These are phyloP conservation scores for Erythrophleum fordii DNA, from an alignment of 306 rosid species.

Conservation along the genomic window DNA sequence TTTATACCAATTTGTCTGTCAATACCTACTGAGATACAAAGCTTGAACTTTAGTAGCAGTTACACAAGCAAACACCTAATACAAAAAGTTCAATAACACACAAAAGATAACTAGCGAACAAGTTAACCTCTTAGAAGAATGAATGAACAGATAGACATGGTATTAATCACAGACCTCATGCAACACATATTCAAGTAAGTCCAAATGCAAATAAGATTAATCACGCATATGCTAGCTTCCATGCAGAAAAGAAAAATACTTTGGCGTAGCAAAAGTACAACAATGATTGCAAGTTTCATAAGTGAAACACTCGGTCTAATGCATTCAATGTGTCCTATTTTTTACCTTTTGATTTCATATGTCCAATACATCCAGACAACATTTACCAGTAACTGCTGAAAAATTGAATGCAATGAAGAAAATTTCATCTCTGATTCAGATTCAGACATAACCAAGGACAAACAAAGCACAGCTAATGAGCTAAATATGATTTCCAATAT, in stretches of 20 bases:
- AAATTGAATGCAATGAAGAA: neutral
- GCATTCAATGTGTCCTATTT: neutral
- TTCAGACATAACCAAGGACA: constrained; percentile 5
- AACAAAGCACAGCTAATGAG: constrained; percentile 35
- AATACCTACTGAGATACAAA: neutral
- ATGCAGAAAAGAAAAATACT: neutral
- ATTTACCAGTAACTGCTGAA: neutral
- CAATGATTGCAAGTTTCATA: neutral
- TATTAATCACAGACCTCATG: neutral
- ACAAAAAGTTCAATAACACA: neutral
- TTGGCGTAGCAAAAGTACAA: neutral
- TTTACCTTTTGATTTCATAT: neutral
- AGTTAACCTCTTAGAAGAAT: neutral
- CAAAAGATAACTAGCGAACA: neutral
- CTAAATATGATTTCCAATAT: neutral
- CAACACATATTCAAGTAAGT: constrained; percentile 9
- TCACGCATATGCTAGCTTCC: constrained; percentile 1
- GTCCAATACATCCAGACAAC: neutral
- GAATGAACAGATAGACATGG: neutral
- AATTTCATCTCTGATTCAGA: neutral
- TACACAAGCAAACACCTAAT: constrained; percentile 24
- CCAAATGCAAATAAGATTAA: neutral
- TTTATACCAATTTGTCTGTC: neutral
- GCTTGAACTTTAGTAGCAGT: neutral
- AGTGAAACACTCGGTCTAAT: neutral